Evolutionary conservation across 176 grass and related monocot genomes (phyloP), one percentile per base, ranked within the genome.

Genomic region (Cenchrus fungigraminus): DNA sequence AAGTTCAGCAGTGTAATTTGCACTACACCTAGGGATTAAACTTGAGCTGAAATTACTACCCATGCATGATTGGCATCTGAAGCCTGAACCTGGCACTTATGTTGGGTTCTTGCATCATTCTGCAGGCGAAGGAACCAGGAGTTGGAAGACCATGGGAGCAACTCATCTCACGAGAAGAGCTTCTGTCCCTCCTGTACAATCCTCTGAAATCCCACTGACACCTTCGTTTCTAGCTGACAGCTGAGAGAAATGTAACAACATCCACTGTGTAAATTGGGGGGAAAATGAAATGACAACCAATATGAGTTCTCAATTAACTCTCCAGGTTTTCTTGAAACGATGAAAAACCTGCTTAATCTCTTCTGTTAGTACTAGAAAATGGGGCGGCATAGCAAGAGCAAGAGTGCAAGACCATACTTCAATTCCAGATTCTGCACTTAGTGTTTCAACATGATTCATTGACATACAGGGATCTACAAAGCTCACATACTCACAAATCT

Each of bases 91-190:
- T 85, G 63, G 1, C 55, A 58, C 55, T 4, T 19, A 47, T 9
- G 17, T 3, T 54, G 8, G 66, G 17, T 19, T 61, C 80, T 42
- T 80, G 28, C 68, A 49, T 14, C 64, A 13, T 60, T 72, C 14
- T 78, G 75, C 84, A 92, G 91, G 31, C 79, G 91, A 75, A 78
- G 80, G 28, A 67, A 81, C 43, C 67, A 87, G 31, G 80, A 70
- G 84, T 45, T 74, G 57, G 71, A 87, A 45, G 76, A 68, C 9
- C 53, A 84, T 44, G 62, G 58, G 22, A 67, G 37, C 1, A 71
- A 11, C 15, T 75, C 80, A 6, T 78, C 71, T 49, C 42, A 51
- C 16, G 4, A 7, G 0, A 54, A 54, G 49, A 54, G 6, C 51
- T 1, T 13, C 28, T 74, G 83, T 50, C 22, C 79, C 63, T 56